Conservation (phyloP, 257 asterid species). For the Craterostigma plantagineum region DNA sequence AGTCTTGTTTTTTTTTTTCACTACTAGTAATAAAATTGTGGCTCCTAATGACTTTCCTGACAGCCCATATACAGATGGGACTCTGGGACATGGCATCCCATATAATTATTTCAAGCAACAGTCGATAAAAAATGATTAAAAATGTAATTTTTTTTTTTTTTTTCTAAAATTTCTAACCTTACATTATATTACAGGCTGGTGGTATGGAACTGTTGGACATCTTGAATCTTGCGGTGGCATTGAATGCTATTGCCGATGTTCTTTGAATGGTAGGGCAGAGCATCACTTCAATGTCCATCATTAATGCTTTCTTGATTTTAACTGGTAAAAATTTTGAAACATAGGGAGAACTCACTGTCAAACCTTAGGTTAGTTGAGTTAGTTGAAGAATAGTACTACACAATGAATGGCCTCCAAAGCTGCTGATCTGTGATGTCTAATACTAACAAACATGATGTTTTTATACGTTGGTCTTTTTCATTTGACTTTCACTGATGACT, state of each 20-base stretch:
- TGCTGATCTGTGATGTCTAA: no score
- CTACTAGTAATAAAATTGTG: not conserved
- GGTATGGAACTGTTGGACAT: conserved; percentile 98
- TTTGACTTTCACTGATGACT: no score
- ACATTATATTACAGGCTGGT: conserved; percentile 57
- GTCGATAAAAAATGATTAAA: no score
- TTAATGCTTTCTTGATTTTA: not conserved
- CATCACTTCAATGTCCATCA: not conserved
- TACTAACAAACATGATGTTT: no score
- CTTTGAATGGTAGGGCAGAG: conserved; percentile 40
- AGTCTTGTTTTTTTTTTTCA: no score
- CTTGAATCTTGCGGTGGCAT: conserved; percentile 45
- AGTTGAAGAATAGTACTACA: not conserved
- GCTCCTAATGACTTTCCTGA: not conserved
- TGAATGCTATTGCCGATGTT: conserved; percentile 49
- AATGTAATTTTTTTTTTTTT: no score
- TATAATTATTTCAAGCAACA: not conserved
- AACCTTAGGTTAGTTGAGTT: not conserved
- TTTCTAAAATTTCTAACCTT: no score
- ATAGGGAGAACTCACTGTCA: not conserved
- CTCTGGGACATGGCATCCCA: not conserved
- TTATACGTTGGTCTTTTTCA: no score
- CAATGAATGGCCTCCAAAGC: not conserved
- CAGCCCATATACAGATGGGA: not conserved
- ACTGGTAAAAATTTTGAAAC: not conserved